Base-by-base conservation (phyloP, 1,284 basidiomycete genomes). In the Anthracocystis setariae region DNA sequence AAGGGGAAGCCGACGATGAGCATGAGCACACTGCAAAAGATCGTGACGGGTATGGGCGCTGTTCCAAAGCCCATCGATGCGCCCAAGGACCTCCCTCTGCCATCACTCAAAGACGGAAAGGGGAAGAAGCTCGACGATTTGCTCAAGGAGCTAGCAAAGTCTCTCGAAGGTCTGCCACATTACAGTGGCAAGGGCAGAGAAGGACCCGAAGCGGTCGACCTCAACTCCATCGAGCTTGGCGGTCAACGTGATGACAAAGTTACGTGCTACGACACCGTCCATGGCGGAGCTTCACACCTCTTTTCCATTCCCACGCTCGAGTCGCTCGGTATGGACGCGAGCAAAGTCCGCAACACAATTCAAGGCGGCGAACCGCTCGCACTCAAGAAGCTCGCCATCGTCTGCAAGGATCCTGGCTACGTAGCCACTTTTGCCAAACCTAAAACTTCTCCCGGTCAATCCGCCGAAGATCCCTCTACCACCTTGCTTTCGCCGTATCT, bases 351-450 rank as follows among this genome's bases (percentile, higher is more conserved):
- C 32, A 85, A 87, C 47, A 84, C 82, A 35, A 74, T 74, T 57
- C 62, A 68, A 20, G 87, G 86, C 37, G 87, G 87, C 7, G 86
- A 87, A 66, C 81, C 76, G 20, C 81, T 85, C 67, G 87, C 84
- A 3, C 77, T 86, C 39, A 61, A 78, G 43, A 77, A 85, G 21
- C 82, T 86, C 29, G 76, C 74, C 15, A 76, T 71, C 17, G 86
- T 85, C 74, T 83, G 85, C 61, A 76, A 81, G 21, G 82, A 86
- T 57, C 70, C 74, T 24, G 74, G 76, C 21, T 80, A 83, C 55
- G 84, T 86, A 13, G 84, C 84, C 7, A 83, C 81, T 17, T 87
- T 88, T 76, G 84, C 85, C 24, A 88, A 88, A 77, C 85, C 86
- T 8, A 81, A 85, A 56, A 86, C 86, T 0, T 71, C 72, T 1